Base-by-base conservation (phyloP, 176 grass and related monocot genomes). In the Aegilops speltoides region DNA sequence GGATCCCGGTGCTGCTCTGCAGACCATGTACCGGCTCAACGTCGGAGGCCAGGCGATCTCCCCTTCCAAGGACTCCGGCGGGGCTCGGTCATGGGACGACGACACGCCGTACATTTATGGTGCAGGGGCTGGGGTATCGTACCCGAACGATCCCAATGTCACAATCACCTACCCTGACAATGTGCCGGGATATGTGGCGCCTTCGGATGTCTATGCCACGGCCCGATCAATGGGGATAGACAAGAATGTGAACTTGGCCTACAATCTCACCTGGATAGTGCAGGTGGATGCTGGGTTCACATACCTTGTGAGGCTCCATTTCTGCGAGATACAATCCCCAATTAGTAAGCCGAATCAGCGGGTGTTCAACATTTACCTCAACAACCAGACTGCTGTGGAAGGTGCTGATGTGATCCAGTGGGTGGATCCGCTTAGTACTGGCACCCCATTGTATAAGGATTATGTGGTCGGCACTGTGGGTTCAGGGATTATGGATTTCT, bases 11-110 rank as follows among this genome's bases (percentile, higher is more conserved):
- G 43, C n/a, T 1, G 87, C 95, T 31, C 41, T 98, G 23, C 83
- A 98, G 83, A 98, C 93, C 52, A 91, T 98, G 91, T 89, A 92
- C 41, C 83, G 95, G 45, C 76, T 98, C 78, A 98, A 98, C 88
- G 95, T 98, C 15, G 95, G 95, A 4, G 93, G 95, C 28, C 70
- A 85, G 54, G 89, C 91, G 0, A 88, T 98, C 41, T 89, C 95
- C 26, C 89, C 93, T 17, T 72, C 82, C 56, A 77, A 78, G 71
- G 95, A 98, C 77, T 74, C 95, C 62, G 95, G 93, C 5, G 84
- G 92, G 8, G 95, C 19, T 65, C 84, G 95, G 10, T 90, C 93
- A 2, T 98, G 95, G 95, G 87, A 87, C n/a, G 89, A 91, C 9
- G 95, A 98, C 76, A 80, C 89, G 0, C 77, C 33, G 0, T 98